phyloP scores from a whole-genome alignment of 768 basidiomycete genomes.

The Amanita rubescens region DNA sequence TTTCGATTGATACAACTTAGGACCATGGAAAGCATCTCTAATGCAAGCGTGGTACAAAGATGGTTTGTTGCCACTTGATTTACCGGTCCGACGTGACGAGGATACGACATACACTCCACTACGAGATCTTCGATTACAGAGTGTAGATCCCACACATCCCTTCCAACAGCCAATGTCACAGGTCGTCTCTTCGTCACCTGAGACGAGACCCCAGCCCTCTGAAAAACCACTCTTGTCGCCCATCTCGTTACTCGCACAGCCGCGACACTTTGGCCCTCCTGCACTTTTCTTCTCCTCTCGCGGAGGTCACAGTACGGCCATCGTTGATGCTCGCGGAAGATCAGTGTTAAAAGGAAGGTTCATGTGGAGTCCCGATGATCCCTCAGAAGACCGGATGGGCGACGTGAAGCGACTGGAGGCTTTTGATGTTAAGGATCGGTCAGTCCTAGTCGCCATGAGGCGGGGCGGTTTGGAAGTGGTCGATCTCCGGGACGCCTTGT shows the following conservation, averaged over 20 bases:
- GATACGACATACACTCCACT: constrained; percentile 61
- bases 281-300: constrained; percentile 82
- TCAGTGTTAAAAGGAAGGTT: constrained; percentile 79
- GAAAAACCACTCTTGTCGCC: constrained; percentile 61
- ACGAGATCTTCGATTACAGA: constrained; percentile 69
- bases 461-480: constrained; percentile 82
- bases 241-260: constrained; percentile 71
- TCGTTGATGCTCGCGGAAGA: constrained; percentile 80
- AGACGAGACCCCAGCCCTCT: constrained; percentile 12
- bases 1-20: constrained; percentile 27
- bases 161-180: constrained; percentile 48
- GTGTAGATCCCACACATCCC: constrained; percentile 75
- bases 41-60: constrained; percentile 92
- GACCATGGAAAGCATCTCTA: constrained; percentile 80
- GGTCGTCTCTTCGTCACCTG: constrained; percentile 16
- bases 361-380: constrained; percentile 67
- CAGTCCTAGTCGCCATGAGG: constrained; percentile 78
- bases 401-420: constrained; percentile 81
- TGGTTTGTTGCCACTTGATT: constrained; percentile 71
- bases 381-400: constrained; percentile 56
- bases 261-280: constrained; percentile 79
- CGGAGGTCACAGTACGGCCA: constrained; percentile 84
- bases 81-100: constrained; percentile 74
- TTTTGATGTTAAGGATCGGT: constrained; percentile 67
- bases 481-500: constrained; percentile 70